Base-by-base conservation (phyloP, 1,284 basidiomycete genomes). In the Kwoniella shivajii region DNA sequence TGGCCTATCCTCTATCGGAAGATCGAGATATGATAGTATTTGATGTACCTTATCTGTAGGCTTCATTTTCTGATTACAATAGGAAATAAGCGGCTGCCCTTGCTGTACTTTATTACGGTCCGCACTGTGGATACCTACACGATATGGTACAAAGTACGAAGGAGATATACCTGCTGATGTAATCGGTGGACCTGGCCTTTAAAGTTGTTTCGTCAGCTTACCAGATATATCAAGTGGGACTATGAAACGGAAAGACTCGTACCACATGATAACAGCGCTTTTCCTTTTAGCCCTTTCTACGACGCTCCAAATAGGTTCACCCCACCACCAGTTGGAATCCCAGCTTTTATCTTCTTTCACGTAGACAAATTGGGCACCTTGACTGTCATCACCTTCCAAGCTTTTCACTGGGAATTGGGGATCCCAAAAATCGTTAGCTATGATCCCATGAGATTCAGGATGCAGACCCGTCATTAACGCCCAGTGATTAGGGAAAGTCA, bases 401-500 rank as follows among this genome's bases (percentile, higher is more conserved):
- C n/a, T n/a, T n/a, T n/a, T n/a, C n/a, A n/a, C n/a, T n/a, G n/a
- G n/a, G 7, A 49, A 38, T 22, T 42, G 13, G 1, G 89, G 90
- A 71, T 92, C 90, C 84, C 85, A 92, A 71, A 96, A 96, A 67
- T 90, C 89, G 71, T 96, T 96, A 13, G 86, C 92, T 11, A 96
- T 84, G 50, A 96, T 93, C 5, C 92, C 93, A 72, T 92, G 89
- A 20, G 86, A 87, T 72, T 92, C 89, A 0, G 89, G 88, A 70
- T 92, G 85, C 0, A 94, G 81, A 2, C 91, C 91, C 18, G 91
- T 94, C 86, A 92, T 86, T 20, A 92, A 69, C 6, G 87, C 77
- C 91, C 90, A 93, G 71, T 93, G 90, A 72, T 92, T 92, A 84
- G 90, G 93, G 68, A 96, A 96, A 0, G 93, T 95, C 61, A 93